Base-by-base conservation (phyloP, 306 rosid genomes). In the Cicer yamashitae region DNA sequence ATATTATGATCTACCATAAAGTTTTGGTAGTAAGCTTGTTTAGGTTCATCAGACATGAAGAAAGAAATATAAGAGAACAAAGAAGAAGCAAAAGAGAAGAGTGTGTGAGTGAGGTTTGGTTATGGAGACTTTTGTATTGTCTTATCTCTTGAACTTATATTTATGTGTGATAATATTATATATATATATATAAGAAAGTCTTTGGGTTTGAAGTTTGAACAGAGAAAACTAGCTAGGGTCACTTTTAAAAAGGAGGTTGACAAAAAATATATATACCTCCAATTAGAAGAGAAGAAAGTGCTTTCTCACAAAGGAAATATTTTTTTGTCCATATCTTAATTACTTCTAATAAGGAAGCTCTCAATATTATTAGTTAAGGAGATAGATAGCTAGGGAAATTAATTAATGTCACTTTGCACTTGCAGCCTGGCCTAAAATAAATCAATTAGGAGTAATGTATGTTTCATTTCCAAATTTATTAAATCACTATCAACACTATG, bases 181-280 rank as follows among this genome's bases (percentile, higher is more conserved):
- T 75, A 37, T 82, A 73, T 78, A 84, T 75, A 67, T 41, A n/a
- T 18, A 1, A 60, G 68, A 73, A 85, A 58, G 90, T 86, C 86
- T 73, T 76, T 84, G 82, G 84, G 90, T 86, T 93, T 89, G 92
- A 92, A 90, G 89, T 86, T 92, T 88, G 93, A 93, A 91, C 74
- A 72, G 83, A 73, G 71, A 65, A 76, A 30, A 30, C 37, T 18
- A 66, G 86, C 51, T 72, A 67, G 44, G 48, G 76, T 90, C 84
- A 85, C 91, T 85, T 87, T 87, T 86, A 61, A 84, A 77, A 85
- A 86, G 87, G 82, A 80, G 86, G 92, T 91, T 86, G 96, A 93
- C 96, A 87, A 89, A 82, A 30, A 30, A 30, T 25, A 25, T 25
- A 30, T 30, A 63, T 78, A 88, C 88, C 82, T 82, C 89, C 91